These are phyloP conservation scores for Colletotrichum sp. DNA, from an alignment of 2,329 filamentous ascomycete species.

Conservation along the genomic window DNA sequence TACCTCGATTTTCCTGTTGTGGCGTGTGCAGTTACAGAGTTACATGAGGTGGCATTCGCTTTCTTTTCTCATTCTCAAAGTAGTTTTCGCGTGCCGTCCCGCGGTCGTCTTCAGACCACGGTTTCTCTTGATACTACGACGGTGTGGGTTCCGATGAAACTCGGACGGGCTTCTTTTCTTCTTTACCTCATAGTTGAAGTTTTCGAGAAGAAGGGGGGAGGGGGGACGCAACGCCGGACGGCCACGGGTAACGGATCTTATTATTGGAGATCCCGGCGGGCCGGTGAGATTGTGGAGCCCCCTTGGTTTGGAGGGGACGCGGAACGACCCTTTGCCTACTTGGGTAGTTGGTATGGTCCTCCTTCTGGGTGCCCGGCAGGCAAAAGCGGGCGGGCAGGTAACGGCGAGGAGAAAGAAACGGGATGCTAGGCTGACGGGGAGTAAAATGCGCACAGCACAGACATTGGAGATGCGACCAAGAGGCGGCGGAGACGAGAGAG, in stretches of 20 bases:
- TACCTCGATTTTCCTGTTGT: neutral
- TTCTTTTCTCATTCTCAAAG: neutral
- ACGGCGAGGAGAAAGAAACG: neutral
- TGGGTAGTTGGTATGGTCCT: neutral
- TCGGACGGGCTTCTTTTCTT: neutral
- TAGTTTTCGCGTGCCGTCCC: neutral
- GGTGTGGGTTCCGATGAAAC: neutral
- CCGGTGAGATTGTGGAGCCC: slow-evolving; percentile 2
- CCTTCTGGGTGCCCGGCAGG: neutral
- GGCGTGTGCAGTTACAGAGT: neutral
- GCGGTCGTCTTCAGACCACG: neutral
- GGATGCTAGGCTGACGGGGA: neutral
- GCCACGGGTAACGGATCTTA: slow-evolving; percentile 1
- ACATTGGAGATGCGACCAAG: neutral
- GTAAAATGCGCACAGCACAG: neutral
- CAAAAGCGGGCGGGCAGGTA: neutral
- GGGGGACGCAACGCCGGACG: neutral
- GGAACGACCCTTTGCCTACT: neutral
- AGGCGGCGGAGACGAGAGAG: neutral
- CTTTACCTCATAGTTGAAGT: neutral
- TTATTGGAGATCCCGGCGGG: neutral
- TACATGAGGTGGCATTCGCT: neutral
- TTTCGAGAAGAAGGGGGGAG: neutral
- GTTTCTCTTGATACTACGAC: neutral
- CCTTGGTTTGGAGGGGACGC: neutral